These are phyloP conservation scores for Aureobasidium pullulans DNA, from an alignment of 2,329 filamentous ascomycete species.

Conservation along the genomic window DNA sequence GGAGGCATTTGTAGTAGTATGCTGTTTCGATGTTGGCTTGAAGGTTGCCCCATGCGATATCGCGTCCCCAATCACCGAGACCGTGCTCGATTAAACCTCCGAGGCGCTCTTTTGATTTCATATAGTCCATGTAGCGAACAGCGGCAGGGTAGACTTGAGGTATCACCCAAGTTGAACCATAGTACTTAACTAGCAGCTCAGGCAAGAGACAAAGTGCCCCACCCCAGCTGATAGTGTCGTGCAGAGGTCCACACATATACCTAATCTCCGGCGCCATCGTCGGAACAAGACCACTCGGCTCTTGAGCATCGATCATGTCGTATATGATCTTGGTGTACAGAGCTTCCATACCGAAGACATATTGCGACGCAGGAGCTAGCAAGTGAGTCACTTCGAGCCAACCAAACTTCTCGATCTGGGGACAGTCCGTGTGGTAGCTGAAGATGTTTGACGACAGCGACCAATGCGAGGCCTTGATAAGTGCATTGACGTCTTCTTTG, in stretches of 20 bases:
- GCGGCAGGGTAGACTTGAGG: conserved; percentile 32
- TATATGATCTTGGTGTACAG: conserved; percentile 42
- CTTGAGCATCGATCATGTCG: conserved; percentile 41
- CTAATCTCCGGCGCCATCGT: conserved; percentile 42
- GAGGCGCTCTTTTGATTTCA: conserved; percentile 32
- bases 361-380: conserved; percentile 39
- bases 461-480: conserved; percentile 40
- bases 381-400: conserved; percentile 44
- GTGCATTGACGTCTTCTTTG: conserved; percentile 34
- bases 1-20: conserved; percentile 36
- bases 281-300: conserved; percentile 38
- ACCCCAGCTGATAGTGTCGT: conserved; percentile 41
- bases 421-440: conserved; percentile 43
- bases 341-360: conserved; percentile 40
- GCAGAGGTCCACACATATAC: conserved; percentile 43
- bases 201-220: conserved; percentile 33
- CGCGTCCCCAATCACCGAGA: conserved; percentile 38
- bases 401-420: conserved; percentile 40
- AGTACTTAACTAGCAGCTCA: conserved; percentile 34
- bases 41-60: conserved; percentile 37
- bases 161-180: conserved; percentile 33
- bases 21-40: conserved; percentile 41
- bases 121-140: conserved; percentile 37
- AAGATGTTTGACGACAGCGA: conserved; percentile 38
- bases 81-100: conserved; percentile 38